Evolutionary conservation across 176 grass and related monocot genomes (phyloP).

Genomic region (Coix lacrymajobi): DNA sequence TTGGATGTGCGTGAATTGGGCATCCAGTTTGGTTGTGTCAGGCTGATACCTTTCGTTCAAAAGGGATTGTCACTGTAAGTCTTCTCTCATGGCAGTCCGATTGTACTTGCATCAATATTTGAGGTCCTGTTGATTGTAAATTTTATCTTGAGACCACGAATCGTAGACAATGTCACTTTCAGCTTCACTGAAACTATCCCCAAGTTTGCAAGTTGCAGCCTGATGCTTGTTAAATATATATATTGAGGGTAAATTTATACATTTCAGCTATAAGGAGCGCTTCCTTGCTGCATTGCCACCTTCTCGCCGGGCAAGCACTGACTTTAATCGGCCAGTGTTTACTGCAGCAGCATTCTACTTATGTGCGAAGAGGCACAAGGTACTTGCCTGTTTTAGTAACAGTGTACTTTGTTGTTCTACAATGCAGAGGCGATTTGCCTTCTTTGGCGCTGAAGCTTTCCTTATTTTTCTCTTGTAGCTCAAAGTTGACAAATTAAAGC

Average conservation of each 20-base stretch:
- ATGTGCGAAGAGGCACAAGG: conserved; percentile 95
- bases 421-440: background rate
- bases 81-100: background rate
- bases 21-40: conserved; percentile 93
- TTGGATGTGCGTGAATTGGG: conserved; percentile 77
- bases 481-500: conserved; percentile 92
- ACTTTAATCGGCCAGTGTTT: conserved; percentile 81
- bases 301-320: conserved; percentile 71
- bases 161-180: background rate
- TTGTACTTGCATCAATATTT: background rate
- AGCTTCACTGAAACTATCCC: background rate
- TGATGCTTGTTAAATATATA: background rate
- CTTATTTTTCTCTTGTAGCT: conserved; percentile 41
- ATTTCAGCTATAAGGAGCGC: conserved; percentile 79
- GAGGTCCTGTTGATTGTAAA: background rate
- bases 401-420: background rate
- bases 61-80: conserved; percentile 80
- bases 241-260: background rate
- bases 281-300: conserved; percentile 75
- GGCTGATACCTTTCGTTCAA: conserved; percentile 88
- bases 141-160: background rate
- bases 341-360: conserved; percentile 89
- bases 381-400: background rate
- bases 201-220: background rate
- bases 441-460: conserved; percentile 14